Base-by-base conservation (phyloP, 139 green algal genomes). In the Deuterostichococcus epilithicus region DNA sequence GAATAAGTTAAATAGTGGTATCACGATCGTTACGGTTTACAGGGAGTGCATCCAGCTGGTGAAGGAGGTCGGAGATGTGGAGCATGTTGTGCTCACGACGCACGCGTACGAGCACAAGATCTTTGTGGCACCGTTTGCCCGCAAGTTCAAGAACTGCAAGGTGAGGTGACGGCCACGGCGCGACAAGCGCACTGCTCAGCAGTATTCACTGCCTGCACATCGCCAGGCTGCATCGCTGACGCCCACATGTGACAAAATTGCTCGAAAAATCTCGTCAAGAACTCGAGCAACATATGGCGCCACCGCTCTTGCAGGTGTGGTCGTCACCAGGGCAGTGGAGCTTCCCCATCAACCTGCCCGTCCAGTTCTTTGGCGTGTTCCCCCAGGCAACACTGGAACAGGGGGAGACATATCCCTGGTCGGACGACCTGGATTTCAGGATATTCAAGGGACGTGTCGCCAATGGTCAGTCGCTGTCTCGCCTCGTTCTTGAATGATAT, bases 81-180 rank as follows among this genome's bases (percentile, higher is more conserved):
- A 94, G 77, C 83, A 96, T 87, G 95, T 97, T 26, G 85, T 97
- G 34, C 82, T 95, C 77, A 86, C 92, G 68, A 98, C 93, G 0
- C 94, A 90, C 86, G 94, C 92, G 0, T 95, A 97, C 45, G 94
- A 98, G 83, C 94, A 98, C 86, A 97, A 97, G 85, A 82, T 92
- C 20, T 98, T 96, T 76, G 88, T 97, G 30, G 90, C 86, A 15
- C 90, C 91, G 15, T 97, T 97, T 69, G 89, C 82, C 47, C 72
- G 93, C 1, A 72, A 76, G 26, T 98, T 97, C 80, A 93, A 93
- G 18, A 82, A 90, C 25, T 93, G 94, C 1, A 79, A 96, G 83
- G 89, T 95, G 26, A 91, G 78, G 60, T 81, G 86, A 5, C 76
- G 76, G 3, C 86, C 86, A 37, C 79, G 78, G 83, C 85, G 52